Evolutionary conservation across 1,284 basidiomycete genomes (phyloP), one percentile per base, ranked within the genome.

Genomic region (Moesziomyces sp.): DNA sequence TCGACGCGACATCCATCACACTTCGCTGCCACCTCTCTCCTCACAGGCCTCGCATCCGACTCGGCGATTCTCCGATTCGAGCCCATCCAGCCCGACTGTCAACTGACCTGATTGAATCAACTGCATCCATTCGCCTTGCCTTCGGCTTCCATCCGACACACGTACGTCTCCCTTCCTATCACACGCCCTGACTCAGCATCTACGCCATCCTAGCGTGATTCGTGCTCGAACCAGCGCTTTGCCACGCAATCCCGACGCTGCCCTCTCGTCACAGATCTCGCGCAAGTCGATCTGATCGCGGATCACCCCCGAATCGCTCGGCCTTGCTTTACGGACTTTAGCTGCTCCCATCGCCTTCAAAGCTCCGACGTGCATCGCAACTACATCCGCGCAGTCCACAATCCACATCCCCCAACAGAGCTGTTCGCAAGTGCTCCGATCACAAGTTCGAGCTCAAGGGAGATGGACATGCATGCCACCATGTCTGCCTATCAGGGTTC

Each of bases 401-500:
- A 3, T 24, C 44, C 46, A 23, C 40, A 21, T 21, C 21, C 21
- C 21, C 21, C 21, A 45, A 46, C 30, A 23, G 13, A 38, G 10
- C 6, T 35, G 42, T 30, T 18, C 26, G 5, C 19, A 38, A 23
- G 18, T n/a, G 19, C 58, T 64, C 60, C 52, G 59, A 38, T 16
- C 53, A 19, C 13, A 35, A 24, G 8, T 45, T 58, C 55, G 52
- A 54, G 49, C 45, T 30, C 49, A 55, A 42, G 38, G 56, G 59
- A 69, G 40, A 74, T 74, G 72, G 72, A 74, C 49, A 69, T 74
- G 72, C 69, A 74, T 52, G 65, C 66, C 55, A 70, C 72, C 58
- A 70, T 74, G 72, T 56, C 66, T 38, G 52, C 69, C 38, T 74
- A 69, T n/a, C 72, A 69, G 60, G 72, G 72, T 42, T 74, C 72